Conservation (phyloP, 2,329 filamentous ascomycete genomes). For the Leptographium flavum region DNA sequence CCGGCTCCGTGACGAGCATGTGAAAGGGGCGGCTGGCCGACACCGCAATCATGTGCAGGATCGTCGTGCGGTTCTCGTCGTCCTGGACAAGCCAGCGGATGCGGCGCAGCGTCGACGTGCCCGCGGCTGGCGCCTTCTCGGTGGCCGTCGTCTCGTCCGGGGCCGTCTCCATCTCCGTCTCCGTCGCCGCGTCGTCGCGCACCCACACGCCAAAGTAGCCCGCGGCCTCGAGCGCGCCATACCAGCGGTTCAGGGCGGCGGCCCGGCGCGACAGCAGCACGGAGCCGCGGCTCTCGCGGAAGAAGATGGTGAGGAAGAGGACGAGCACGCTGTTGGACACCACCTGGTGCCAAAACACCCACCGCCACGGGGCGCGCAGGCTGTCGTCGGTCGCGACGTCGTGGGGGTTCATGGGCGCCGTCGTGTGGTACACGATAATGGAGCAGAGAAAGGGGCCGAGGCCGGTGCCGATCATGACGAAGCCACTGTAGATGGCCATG, state of each 20-base stretch:
- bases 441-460: conserved; percentile 60
- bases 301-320: conserved; percentile 49
- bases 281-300: conserved; percentile 69
- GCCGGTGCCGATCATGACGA: conserved; percentile 66
- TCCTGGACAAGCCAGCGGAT: conserved; percentile 69
- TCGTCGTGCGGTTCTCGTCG: conserved; percentile 59
- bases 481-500: conserved; percentile 78
- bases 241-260: conserved; percentile 60
- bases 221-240: conserved; percentile 53
- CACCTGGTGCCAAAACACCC: conserved; percentile 79
- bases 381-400: conserved; percentile 13
- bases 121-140: background rate
- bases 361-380: conserved; percentile 47
- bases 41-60: conserved; percentile 55
- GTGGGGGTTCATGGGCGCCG: conserved; percentile 9
- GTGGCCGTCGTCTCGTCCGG: background rate
- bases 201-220: conserved; percentile 40
- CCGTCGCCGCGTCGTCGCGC: background rate
- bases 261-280: conserved; percentile 71
- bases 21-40: conserved; percentile 69
- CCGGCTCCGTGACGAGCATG: conserved; percentile 59
- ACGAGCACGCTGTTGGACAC: conserved; percentile 54
- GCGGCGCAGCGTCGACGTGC: conserved; percentile 25
- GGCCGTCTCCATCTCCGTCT: background rate
- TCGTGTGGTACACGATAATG: conserved; percentile 50